Conservation (phyloP, 1,139 yeast species). For the Ogataea hybrid region DNA sequence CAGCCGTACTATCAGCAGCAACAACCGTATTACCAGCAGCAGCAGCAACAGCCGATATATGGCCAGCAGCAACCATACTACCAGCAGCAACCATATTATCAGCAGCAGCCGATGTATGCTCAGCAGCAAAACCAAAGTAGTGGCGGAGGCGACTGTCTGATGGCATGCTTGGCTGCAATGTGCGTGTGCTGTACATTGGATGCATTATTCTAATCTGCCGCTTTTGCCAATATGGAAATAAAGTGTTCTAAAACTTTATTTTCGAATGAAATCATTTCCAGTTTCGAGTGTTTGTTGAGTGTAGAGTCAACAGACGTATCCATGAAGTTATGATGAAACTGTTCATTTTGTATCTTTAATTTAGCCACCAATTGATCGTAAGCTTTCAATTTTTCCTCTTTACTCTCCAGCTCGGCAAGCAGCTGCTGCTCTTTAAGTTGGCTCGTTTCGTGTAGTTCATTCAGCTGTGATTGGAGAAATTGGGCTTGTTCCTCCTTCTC, state of each 20-base stretch:
- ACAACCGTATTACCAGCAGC: constrained; percentile 35
- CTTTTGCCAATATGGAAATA: constrained; percentile 8
- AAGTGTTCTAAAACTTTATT: constrained; percentile 16
- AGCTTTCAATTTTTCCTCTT: constrained; percentile 8
- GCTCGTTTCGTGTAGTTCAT: constrained; percentile 6
- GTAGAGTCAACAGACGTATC: constrained; percentile 12
- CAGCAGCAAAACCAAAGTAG: constrained; percentile 46
- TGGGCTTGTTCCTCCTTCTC: constrained; percentile 13
- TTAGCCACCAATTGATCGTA: constrained; percentile 10
- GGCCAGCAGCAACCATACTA: constrained; percentile 40
- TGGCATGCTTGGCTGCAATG: constrained; percentile 70
- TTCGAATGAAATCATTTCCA: constrained; percentile 14
- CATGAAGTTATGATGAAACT: constrained; percentile 6
- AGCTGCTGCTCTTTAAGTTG: constrained; percentile 7
- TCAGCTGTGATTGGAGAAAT: constrained; percentile 5
- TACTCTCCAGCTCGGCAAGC: constrained; percentile 1
- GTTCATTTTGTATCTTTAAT: constrained; percentile 9
- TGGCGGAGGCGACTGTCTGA: constrained; percentile 45
- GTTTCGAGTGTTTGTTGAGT: constrained; percentile 10
- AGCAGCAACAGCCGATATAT: constrained; percentile 36
- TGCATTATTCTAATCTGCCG: constrained; percentile 47
- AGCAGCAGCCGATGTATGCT: constrained; percentile 3
- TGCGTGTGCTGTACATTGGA: constrained; percentile 77
- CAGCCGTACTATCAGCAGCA: constrained; percentile 24
- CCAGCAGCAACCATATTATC: constrained; percentile 6